Evolutionary conservation across 2,329 filamentous ascomycete genomes (phyloP), one percentile per base, ranked within the genome.

Genomic region (Calonectria montana): DNA sequence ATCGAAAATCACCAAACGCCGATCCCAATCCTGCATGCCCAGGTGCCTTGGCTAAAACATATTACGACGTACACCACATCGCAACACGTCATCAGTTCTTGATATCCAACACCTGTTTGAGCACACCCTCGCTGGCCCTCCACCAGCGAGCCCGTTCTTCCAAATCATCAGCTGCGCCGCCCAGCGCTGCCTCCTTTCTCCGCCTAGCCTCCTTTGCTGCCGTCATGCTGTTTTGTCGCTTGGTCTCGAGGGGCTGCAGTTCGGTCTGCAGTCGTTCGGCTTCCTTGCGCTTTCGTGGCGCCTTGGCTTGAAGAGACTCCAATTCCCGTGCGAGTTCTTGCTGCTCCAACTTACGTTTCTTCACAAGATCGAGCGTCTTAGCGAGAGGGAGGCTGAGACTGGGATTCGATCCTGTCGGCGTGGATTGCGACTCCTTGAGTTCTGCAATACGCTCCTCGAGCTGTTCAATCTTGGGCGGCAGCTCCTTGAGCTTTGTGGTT

Each of bases 91-190:
- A n/a, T 80, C 77, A 85, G 48, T 80, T 81, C 76, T 88, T 82
- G 18, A 91, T 85, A 74, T 91, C 90, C 76, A 95, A 80, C 83
- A 94, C 90, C 70, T 89, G 87, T 79, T 85, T 90, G 81, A 95
- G 81, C 15, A 87, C 88, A 10, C 85, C 84, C 79, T 95, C 93
- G n/a, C 90, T 91, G 21, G 91, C 92, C 75, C 90, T 89, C 83
- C 92, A 91, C 94, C 94, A 96, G 75, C 93, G 87, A 7, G 92
- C 94, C 76, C 91, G 88, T 82, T 94, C 92, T 81, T 96, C 94
- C 37, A 95, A 82, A 78, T 96, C 93, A 77, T 95, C 93, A 18
- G 90, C 90, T 48, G 91, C 89, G 7, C 92, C 92, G 6, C 91
- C 90, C 9, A 92, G 84, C 10, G 91, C 88, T 13, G 88, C 88